Base-by-base conservation (phyloP, 2,329 filamentous ascomycete species). In the Colletotrichum sp. region DNA sequence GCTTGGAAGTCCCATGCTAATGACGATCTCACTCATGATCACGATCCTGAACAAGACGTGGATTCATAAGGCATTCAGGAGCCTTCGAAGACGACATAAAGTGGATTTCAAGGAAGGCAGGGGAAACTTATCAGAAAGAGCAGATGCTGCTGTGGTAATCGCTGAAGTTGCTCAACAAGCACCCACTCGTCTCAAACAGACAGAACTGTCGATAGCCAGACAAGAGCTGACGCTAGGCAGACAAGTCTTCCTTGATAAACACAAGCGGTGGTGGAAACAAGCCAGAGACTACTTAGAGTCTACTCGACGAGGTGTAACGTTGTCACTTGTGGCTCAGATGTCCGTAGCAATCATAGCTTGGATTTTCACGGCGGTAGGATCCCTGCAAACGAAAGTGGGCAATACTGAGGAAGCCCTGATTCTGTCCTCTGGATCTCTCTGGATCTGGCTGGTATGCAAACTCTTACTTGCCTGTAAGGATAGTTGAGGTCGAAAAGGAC, bases 281-380 rank as follows among this genome's bases (percentile, higher is more conserved):
- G 44, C n/a, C 5, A 0, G 44, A 52, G n/a, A 21, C 0, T 0
- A 52, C 0, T 0, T 52, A 1, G 1, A 52, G 44, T 5, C 44
- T 0, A 52, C 44, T 52, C n/a, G 44, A 0, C 0, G 44, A 52
- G 44, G 44, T 2, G 44, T 52, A 0, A 52, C 44, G 0, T 6
- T 52, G n/a, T 52, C 44, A 52, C 44, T 52, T 0, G 44, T 52
- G n/a, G 44, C 44, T 24, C 44, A 52, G 0, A 0, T 52, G 0
- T 52, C n/a, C 0, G 44, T 52, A 13, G 44, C 44, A 8, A 52
- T 52, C 6, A 24, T 24, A 24, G 44, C 44, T 1, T 52, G 44
- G 44, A 52, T 52, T 21, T 0, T 52, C 0, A 52, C 44, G 2
- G 44, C 44, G n/a, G 44, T 52, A 8, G 44, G 44, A 5, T 52